Percentiles rank a stretch among this genome's conserved stretches.
Evolutionary conservation across 1,284 basidiomycete genomes (phyloP).

Genomic region (Melampsora americana): DNA sequence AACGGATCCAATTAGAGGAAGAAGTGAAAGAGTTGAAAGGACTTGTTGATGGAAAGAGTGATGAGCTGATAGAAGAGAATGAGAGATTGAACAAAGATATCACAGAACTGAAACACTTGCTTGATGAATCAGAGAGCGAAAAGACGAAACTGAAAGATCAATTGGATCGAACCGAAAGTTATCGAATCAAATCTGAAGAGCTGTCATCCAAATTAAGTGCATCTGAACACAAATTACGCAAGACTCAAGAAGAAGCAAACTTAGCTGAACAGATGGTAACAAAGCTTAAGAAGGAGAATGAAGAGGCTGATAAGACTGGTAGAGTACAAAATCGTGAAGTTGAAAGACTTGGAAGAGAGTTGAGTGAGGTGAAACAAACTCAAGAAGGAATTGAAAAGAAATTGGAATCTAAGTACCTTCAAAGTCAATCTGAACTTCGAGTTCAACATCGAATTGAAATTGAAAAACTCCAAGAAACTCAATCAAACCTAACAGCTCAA

Average conservation of each 20-base stretch:
- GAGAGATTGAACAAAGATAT: too few relatives aligned
- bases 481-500: conserved; percentile 28
- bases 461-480: conserved; percentile 8
- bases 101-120: neutral
- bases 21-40: neutral
- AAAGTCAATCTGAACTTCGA: neutral
- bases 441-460: neutral
- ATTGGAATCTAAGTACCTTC: neutral
- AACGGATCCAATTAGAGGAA: neutral
- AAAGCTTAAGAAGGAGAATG: neutral
- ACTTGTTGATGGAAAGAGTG: neutral
- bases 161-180: neutral
- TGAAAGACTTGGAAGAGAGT: too few relatives aligned
- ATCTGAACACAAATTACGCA: neutral
- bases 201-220: neutral
- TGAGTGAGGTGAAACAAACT: too few relatives aligned
- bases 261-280: neutral
- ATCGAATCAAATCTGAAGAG: neutral
- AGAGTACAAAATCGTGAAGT: too few relatives aligned
- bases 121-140: neutral
- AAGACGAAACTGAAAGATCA: neutral
- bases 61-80: neutral
- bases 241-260: neutral
- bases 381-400: neutral
- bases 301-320: neutral